Percentiles rank a stretch among this genome's conserved stretches.
phyloP scores from a whole-genome alignment of 352 stramenopile species.

The Phytophthora nicotianae region DNA sequence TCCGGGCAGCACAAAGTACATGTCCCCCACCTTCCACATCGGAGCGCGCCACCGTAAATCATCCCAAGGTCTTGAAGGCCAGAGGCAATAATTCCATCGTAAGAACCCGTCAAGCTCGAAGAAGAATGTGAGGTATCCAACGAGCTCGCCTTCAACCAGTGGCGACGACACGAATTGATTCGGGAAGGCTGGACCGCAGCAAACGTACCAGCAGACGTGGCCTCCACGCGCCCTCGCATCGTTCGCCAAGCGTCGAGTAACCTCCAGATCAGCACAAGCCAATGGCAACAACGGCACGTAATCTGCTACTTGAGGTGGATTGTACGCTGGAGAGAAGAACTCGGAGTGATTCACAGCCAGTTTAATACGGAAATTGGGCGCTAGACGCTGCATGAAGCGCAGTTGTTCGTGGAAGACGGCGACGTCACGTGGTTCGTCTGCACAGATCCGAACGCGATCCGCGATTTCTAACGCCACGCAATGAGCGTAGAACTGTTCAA shows the following conservation, averaged over 20 bases:
- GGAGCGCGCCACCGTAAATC: slow-evolving; percentile 66
- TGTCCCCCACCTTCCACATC: slow-evolving; percentile 78
- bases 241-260: slow-evolving; percentile 55
- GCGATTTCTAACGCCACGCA: slow-evolving; percentile 60
- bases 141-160: slow-evolving; percentile 71
- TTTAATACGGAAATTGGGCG: slow-evolving; percentile 74
- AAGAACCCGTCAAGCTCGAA: slow-evolving; percentile 80
- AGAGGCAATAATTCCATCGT: slow-evolving; percentile 86
- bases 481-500: slow-evolving; percentile 71
- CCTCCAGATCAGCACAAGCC: slow-evolving; percentile 64
- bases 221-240: slow-evolving; percentile 63
- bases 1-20: slow-evolving; percentile 85
- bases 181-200: slow-evolving; percentile 65
- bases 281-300: slow-evolving; percentile 74
- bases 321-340: slow-evolving; percentile 60
- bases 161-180: slow-evolving; percentile 86
- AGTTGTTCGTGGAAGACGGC: slow-evolving; percentile 67
- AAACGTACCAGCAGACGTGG: slow-evolving; percentile 84
- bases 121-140: slow-evolving; percentile 80
- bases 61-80: slow-evolving; percentile 62
- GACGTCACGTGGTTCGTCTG: slow-evolving; percentile 69
- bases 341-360: slow-evolving; percentile 77
- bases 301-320: slow-evolving; percentile 70
- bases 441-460: slow-evolving; percentile 71
- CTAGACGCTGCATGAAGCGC: slow-evolving; percentile 62